These are phyloP conservation scores for Omphalotus guepiniiformis DNA, from an alignment of 768 basidiomycete genomes.

Conservation along the genomic window DNA sequence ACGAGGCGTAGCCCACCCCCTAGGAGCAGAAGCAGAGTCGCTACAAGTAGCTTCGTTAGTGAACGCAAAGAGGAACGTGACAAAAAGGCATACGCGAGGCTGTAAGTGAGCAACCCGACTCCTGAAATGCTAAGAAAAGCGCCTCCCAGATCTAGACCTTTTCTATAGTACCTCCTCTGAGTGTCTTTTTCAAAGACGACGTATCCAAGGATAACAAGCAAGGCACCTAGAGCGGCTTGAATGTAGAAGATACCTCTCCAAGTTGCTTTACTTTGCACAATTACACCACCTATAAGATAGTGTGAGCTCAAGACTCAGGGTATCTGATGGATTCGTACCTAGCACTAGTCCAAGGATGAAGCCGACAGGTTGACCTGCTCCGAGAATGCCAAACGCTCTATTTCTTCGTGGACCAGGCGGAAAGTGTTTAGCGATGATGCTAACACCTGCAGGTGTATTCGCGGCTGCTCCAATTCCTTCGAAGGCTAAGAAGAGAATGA, in stretches of 20 bases:
- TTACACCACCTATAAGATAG: conserved; percentile 23
- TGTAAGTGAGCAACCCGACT: conserved; percentile 29
- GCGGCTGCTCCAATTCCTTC: conserved; percentile 30
- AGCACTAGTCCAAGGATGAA: conserved; percentile 29
- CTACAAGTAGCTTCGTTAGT: conserved; percentile 10
- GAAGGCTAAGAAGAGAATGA: conserved; percentile 28
- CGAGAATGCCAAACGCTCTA: conserved; percentile 29
- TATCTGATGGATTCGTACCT: conserved; percentile 14
- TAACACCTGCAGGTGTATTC: conserved; percentile 27
- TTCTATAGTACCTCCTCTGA: conserved; percentile 16
- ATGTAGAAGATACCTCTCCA: conserved; percentile 31
- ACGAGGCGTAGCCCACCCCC: conserved; percentile 29
- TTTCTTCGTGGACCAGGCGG: conserved; percentile 25
- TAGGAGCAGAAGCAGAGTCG: conserved; percentile 25
- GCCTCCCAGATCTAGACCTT: conserved; percentile 32
- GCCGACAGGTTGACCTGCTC: conserved; percentile 29
- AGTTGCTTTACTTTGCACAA: conserved; percentile 25
- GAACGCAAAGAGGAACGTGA: not conserved
- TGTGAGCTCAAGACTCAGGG: not conserved
- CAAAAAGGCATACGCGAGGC: conserved; percentile 24
- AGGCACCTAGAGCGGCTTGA: conserved; percentile 25
- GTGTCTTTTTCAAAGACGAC: not conserved
- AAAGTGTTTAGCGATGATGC: conserved; percentile 24
- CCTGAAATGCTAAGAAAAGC: conserved; percentile 27
- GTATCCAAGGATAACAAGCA: conserved; percentile 23